Conservation (phyloP, 495 filamentous ascomycete species). For the Hyaloscypha variabilis region DNA sequence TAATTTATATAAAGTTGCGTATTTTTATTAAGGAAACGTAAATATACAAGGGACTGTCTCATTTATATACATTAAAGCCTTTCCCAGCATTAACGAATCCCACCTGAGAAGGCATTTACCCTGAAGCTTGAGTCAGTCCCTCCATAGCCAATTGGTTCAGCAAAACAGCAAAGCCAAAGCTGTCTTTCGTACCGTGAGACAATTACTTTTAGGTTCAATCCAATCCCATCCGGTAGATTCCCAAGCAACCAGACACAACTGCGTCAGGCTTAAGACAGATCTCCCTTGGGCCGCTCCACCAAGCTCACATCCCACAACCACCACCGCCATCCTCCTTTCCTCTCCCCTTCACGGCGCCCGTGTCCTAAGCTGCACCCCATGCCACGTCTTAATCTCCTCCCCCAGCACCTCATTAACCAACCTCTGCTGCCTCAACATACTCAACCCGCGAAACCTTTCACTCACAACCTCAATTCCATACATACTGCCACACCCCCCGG, state of each 20-base stretch:
- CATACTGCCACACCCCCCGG: slow-evolving; percentile 80
- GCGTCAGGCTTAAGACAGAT: too few species aligned
- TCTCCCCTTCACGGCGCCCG: slow-evolving; percentile 33
- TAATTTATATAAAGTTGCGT: neutral
- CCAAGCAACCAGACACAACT: too few species aligned
- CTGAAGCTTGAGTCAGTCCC: neutral
- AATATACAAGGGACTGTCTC: neutral
- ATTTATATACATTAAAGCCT: neutral
- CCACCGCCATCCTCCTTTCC: neutral
- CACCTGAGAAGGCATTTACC: neutral
- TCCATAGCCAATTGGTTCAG: neutral
- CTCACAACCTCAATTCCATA: slow-evolving; percentile 73
- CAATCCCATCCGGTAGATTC: too few species aligned
- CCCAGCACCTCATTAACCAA: slow-evolving; percentile 67
- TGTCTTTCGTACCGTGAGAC: neutral
- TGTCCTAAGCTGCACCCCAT: slow-evolving; percentile 74
- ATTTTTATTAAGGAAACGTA: neutral
- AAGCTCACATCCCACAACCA: neutral
- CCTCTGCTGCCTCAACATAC: slow-evolving; percentile 72
- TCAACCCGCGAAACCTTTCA: slow-evolving; percentile 63
- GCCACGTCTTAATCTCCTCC: slow-evolving; percentile 75
- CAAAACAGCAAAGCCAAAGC: neutral
- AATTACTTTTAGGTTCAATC: too few species aligned
- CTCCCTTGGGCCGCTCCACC: neutral
- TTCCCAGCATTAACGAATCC: neutral